Conservation (phyloP, 345 rosid genomes). For the Capsella bursapastoris region DNA sequence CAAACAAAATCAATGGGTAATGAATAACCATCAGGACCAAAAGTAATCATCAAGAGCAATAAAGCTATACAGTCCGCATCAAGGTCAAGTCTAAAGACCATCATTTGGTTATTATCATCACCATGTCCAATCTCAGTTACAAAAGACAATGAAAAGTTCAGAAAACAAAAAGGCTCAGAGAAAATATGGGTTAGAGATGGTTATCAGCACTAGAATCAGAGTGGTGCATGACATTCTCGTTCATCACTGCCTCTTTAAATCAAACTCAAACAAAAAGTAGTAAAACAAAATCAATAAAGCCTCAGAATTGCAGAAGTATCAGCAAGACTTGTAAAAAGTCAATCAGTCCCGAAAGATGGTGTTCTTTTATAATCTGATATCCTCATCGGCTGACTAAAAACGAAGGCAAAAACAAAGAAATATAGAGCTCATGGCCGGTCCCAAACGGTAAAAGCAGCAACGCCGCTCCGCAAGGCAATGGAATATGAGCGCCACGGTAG, state of each 20-base stretch:
- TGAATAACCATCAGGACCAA: background rate
- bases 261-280: background rate
- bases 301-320: conserved; percentile 44
- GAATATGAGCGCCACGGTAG: conserved; percentile 38
- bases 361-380: conserved; percentile 41
- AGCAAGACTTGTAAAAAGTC: conserved; percentile 1
- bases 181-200: conserved; percentile 34
- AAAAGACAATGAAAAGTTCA: background rate
- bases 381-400: conserved; percentile 31
- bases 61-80: background rate
- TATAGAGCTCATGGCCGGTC: conserved; percentile 49
- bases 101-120: conserved; percentile 22
- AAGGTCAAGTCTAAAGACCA: conserved; percentile 32
- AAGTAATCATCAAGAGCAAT: background rate
- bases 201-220: conserved; percentile 39
- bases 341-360: conserved; percentile 49
- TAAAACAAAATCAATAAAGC: background rate
- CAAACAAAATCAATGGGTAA: too few relatives aligned
- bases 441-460: conserved; percentile 49
- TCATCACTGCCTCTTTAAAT: conserved; percentile 28
- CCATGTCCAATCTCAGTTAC: background rate
- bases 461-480: conserved; percentile 51
- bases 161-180: conserved; percentile 31
- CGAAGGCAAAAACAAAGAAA: background rate
- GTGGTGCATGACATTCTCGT: conserved; percentile 45